Percentiles rank a stretch among this genome's conserved stretches.
Evolutionary conservation across 2,329 filamentous ascomycete genomes (phyloP).

Genomic region (Coniochaeta sp.): DNA sequence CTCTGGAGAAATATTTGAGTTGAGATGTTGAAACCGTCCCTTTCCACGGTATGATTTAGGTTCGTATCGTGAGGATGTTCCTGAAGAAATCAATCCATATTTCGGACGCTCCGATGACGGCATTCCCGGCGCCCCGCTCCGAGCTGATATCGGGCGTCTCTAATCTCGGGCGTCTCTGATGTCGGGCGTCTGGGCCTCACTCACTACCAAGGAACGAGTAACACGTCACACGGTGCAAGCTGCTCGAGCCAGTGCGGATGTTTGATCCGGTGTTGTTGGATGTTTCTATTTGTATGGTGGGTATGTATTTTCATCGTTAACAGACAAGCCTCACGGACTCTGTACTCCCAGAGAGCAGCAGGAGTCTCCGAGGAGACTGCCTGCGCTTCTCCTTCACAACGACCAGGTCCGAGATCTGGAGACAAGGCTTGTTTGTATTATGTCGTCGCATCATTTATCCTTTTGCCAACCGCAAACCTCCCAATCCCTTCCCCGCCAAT

Average conservation of each 20-base stretch:
- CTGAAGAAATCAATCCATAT: neutral
- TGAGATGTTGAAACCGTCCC: neutral
- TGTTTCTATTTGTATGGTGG: neutral
- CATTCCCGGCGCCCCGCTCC: neutral
- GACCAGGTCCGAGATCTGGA: neutral
- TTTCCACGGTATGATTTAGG: too few species aligned
- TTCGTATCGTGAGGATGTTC: too few species aligned
- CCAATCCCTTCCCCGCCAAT: neutral
- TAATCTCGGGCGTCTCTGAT: neutral
- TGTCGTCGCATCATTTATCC: slow-evolving; percentile 1
- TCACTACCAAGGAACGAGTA: neutral
- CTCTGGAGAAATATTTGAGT: neutral
- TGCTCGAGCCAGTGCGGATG: neutral
- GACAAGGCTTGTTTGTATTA: neutral
- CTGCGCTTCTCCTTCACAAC: neutral
- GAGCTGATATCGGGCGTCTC: neutral
- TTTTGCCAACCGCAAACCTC: neutral
- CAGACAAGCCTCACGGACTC: neutral
- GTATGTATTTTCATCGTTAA: neutral
- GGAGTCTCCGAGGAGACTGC: neutral
- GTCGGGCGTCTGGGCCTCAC: too few species aligned
- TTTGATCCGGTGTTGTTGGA: neutral
- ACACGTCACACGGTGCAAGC: neutral
- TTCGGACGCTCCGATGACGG: neutral
- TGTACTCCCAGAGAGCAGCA: neutral